Percentiles rank a stretch among this genome's conserved stretches.
These are phyloP conservation scores for Cladophialophora immunda DNA, from an alignment of 2,329 filamentous ascomycete species.

Conservation along the genomic window DNA sequence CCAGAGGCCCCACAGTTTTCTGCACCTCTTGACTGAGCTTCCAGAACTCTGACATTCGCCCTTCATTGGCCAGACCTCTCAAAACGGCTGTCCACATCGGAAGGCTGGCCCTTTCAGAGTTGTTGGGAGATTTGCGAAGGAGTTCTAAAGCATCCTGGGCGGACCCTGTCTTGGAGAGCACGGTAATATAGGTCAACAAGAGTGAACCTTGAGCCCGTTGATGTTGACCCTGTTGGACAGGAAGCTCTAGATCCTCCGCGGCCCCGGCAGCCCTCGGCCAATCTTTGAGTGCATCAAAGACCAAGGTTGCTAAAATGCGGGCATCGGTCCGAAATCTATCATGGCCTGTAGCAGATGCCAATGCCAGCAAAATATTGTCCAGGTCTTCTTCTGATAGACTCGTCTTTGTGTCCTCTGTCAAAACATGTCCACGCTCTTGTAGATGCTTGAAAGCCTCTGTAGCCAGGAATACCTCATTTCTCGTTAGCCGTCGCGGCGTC, in stretches of 20 bases:
- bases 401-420: slow-evolving; percentile 45
- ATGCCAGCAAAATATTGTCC: slow-evolving; percentile 51
- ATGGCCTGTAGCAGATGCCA: slow-evolving; percentile 42
- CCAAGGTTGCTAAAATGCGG: slow-evolving; percentile 33
- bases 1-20: slow-evolving; percentile 46
- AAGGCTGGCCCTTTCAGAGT: slow-evolving; percentile 42
- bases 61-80: slow-evolving; percentile 61
- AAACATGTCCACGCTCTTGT: slow-evolving; percentile 45
- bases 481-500: slow-evolving; percentile 65
- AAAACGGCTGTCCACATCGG: slow-evolving; percentile 66
- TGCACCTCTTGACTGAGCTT: slow-evolving; percentile 38
- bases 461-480: slow-evolving; percentile 70
- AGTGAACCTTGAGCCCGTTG: slow-evolving; percentile 37
- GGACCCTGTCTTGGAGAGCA: slow-evolving; percentile 64
- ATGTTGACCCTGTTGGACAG: slow-evolving; percentile 15
- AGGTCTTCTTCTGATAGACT: slow-evolving; percentile 52
- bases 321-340: slow-evolving; percentile 38
- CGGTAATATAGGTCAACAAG: slow-evolving; percentile 53
- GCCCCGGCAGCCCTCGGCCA: slow-evolving; percentile 5
- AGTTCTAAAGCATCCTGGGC: slow-evolving; percentile 62
- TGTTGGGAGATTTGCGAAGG: slow-evolving; percentile 53
- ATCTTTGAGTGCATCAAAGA: slow-evolving; percentile 36
- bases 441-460: slow-evolving; percentile 70
- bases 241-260: slow-evolving; percentile 12
- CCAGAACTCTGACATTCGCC: slow-evolving; percentile 51